Evolutionary conservation across 176 grass and related monocot species (phyloP).

Genomic region (Oryza longistaminata): DNA sequence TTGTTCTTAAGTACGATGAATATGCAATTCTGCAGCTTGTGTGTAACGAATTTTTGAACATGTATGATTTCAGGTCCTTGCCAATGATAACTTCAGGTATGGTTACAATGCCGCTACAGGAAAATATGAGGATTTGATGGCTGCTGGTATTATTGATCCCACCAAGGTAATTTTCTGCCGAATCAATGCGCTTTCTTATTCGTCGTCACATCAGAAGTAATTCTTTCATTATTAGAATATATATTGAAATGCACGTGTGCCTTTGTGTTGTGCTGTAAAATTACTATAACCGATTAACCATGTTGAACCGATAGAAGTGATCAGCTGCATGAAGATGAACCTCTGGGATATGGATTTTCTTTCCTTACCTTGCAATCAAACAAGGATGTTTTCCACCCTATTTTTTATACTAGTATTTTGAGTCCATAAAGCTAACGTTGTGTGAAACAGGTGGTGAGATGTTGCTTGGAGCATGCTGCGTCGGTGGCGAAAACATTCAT

Average conservation of each 20-base stretch:
- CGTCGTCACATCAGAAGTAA: not conserved
- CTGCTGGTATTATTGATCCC: constrained; percentile 94
- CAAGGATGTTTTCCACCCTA: not conserved
- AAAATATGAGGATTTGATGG: constrained; percentile 92
- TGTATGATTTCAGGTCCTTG: constrained; percentile 56
- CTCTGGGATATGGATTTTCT: not conserved
- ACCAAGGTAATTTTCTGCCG: constrained; percentile 61
- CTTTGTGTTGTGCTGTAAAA: not conserved
- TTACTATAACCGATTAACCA: not conserved
- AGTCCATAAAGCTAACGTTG: not conserved
- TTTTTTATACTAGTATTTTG: not conserved
- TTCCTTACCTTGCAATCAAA: not conserved
- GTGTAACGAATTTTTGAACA: not conserved
- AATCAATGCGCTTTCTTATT: not conserved
- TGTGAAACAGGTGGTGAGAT: constrained; percentile 78
- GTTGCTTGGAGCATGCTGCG: constrained; percentile 84
- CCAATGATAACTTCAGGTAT: constrained; percentile 65
- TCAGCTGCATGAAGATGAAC: not conserved
- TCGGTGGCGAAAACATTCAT: constrained; percentile 90
- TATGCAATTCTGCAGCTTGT: not conserved
- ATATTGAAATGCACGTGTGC: not conserved
- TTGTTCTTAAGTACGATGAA: not conserved
- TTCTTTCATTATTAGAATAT: not conserved
- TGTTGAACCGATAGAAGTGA: not conserved
- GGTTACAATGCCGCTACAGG: constrained; percentile 97